These are phyloP conservation scores for Aureobasidium zeae DNA, from an alignment of 2,329 filamentous ascomycete species.

Conservation along the genomic window DNA sequence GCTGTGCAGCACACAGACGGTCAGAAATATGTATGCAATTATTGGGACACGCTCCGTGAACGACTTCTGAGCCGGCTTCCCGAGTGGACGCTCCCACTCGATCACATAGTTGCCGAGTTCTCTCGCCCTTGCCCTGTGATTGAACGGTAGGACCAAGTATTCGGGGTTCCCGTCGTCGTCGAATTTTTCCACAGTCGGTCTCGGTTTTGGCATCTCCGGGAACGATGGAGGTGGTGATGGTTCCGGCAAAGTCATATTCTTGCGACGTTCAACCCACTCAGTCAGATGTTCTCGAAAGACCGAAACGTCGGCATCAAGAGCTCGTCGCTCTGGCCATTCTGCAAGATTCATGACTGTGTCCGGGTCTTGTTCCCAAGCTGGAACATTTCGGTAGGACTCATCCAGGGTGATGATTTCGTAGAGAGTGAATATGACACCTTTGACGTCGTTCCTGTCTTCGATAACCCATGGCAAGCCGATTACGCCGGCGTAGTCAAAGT, in stretches of 20 bases:
- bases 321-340: background rate
- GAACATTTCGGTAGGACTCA: background rate
- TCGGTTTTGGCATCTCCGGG: background rate
- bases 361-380: background rate
- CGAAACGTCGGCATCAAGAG: background rate
- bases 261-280: background rate
- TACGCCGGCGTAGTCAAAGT: background rate
- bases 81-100: background rate
- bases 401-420: slow-evolving; percentile 10
- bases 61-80: no score
- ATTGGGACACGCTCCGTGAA: no score
- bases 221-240: background rate
- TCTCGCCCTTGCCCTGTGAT: background rate
- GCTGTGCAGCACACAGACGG: no score
- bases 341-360: background rate
- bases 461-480: background rate
- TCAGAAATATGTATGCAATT: no score
- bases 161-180: background rate
- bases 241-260: background rate
- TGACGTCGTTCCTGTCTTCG: background rate
- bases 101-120: background rate
- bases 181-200: background rate
- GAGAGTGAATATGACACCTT: slow-evolving; percentile 3
- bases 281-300: background rate
- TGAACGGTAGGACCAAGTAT: background rate